Evolutionary conservation across 805 yeast species (phyloP).

Genomic region (Wickerhamomyces pijperi): DNA sequence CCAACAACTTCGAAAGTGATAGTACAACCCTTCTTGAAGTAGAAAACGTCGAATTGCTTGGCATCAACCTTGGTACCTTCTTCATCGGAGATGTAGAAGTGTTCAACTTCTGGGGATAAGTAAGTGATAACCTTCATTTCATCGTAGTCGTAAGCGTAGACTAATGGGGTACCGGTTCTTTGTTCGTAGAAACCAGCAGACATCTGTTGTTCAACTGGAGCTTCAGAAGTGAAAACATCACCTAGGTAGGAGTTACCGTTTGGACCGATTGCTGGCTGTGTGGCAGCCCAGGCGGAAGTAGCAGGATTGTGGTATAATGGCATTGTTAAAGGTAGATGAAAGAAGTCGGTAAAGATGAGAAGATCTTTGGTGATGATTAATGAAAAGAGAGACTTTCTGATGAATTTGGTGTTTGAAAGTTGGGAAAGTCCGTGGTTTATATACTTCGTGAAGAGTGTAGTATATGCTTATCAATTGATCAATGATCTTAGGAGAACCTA

Average conservation of each 20-base stretch:
- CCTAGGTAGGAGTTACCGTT: slow-evolving; percentile 63
- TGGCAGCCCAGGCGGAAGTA: slow-evolving; percentile 38
- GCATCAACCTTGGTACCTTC: slow-evolving; percentile 50
- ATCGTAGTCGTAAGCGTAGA: slow-evolving; percentile 55
- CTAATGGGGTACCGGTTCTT: slow-evolving; percentile 57
- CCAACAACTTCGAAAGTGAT: slow-evolving; percentile 55
- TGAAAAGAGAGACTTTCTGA: too few species aligned
- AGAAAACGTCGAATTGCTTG: slow-evolving; percentile 56
- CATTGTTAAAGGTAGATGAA: slow-evolving; percentile 5
- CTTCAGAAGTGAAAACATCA: slow-evolving; percentile 51
- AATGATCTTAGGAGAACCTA: too few species aligned
- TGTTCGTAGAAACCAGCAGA: slow-evolving; percentile 62
- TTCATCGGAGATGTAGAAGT: slow-evolving; percentile 48
- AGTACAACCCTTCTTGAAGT: slow-evolving; percentile 57
- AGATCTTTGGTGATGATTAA: neutral
- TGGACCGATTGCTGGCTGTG: slow-evolving; percentile 49
- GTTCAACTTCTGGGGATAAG: slow-evolving; percentile 43
- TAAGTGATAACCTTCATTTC: slow-evolving; percentile 47
- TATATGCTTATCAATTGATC: too few species aligned
- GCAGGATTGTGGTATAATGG: slow-evolving; percentile 37
- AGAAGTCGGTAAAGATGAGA: neutral
- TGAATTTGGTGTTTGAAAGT: too few species aligned
- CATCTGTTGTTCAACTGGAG: slow-evolving; percentile 48
- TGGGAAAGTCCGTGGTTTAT: too few species aligned
- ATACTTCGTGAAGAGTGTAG: too few species aligned